These are phyloP conservation scores for Podila horticola DNA, from an alignment of 192 early-diverging fungal genomes.

Conservation along the genomic window DNA sequence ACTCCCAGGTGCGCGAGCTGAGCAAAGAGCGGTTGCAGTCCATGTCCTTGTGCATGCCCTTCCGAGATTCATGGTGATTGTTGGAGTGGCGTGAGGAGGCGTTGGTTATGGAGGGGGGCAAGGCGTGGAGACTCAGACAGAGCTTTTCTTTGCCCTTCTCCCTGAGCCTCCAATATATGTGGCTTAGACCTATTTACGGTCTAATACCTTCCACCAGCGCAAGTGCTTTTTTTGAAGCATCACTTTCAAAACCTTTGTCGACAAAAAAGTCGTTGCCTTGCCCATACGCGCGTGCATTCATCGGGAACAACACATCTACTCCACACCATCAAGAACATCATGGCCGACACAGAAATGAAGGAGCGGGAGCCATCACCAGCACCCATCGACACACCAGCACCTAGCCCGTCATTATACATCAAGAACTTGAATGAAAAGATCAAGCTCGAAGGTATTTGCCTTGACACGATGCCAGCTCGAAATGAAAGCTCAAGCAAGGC, in stretches of 20 bases:
- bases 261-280: neutral
- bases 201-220: too few species aligned
- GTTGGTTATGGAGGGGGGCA: neutral
- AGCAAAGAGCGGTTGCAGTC: neutral
- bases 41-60: constrained; percentile 25
- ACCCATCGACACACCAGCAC: constrained; percentile 68
- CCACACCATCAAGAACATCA: neutral
- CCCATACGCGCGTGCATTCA: neutral
- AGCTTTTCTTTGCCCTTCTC: too few species aligned
- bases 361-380: constrained; percentile 12
- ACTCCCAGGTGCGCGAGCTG: neutral
- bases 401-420: constrained; percentile 80
- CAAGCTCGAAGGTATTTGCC: constrained; percentile 63
- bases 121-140: neutral
- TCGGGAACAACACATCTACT: neutral
- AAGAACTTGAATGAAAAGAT: constrained; percentile 85
- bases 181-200: constrained; percentile 2
- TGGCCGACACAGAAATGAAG: constrained; percentile 34
- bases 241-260: too few species aligned
- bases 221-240: too few species aligned
- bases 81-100: neutral
- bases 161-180: too few species aligned
- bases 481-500: neutral
- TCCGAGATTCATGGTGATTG: constrained; percentile 1
- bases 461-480: too few species aligned